These are phyloP conservation scores for Lachnellula arida DNA, from an alignment of 2,329 filamentous ascomycete species.

Conservation along the genomic window DNA sequence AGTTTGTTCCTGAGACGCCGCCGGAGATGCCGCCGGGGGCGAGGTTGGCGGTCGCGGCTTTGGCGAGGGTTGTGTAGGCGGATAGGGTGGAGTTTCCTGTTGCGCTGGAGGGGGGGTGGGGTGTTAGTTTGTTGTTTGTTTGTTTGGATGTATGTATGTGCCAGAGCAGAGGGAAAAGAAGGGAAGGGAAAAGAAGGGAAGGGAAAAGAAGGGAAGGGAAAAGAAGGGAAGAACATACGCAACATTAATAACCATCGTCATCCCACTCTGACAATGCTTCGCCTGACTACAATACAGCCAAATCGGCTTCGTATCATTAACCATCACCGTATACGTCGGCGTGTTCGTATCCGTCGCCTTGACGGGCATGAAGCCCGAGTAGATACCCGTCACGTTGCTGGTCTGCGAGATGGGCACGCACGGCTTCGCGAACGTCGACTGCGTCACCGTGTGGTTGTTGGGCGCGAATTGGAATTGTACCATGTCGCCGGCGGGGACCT, in stretches of 20 bases:
- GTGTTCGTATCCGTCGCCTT: conserved; percentile 47
- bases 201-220: too few species aligned
- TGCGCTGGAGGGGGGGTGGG: conserved; percentile 9
- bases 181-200: neutral
- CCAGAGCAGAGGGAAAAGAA: neutral
- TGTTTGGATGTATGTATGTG: too few species aligned
- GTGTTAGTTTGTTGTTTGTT: too few species aligned
- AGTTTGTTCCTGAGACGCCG: conserved; percentile 11
- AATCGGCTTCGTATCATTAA: conserved; percentile 65
- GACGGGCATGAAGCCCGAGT: conserved; percentile 63
- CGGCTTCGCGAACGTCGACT: conserved; percentile 69
- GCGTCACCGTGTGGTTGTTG: conserved; percentile 74
- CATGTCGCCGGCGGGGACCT: conserved; percentile 57
- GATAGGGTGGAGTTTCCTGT: conserved; percentile 49
- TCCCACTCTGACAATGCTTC: conserved; percentile 60
- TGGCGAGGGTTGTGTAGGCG: conserved; percentile 35
- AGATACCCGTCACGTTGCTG: conserved; percentile 54
- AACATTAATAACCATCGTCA: conserved; percentile 42
- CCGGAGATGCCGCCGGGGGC: conserved; percentile 32
- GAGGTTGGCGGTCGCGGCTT: conserved; percentile 36
- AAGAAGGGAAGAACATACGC: conserved; percentile 44
- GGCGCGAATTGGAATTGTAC: conserved; percentile 63
- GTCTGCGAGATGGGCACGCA: conserved; percentile 55
- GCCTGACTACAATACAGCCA: conserved; percentile 77
- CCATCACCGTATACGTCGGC: conserved; percentile 65